Percentiles rank a stretch among this genome's conserved stretches.
These are phyloP conservation scores for Sporopachydermia cereana DNA, from an alignment of 1,139 yeast species.

Conservation along the genomic window DNA sequence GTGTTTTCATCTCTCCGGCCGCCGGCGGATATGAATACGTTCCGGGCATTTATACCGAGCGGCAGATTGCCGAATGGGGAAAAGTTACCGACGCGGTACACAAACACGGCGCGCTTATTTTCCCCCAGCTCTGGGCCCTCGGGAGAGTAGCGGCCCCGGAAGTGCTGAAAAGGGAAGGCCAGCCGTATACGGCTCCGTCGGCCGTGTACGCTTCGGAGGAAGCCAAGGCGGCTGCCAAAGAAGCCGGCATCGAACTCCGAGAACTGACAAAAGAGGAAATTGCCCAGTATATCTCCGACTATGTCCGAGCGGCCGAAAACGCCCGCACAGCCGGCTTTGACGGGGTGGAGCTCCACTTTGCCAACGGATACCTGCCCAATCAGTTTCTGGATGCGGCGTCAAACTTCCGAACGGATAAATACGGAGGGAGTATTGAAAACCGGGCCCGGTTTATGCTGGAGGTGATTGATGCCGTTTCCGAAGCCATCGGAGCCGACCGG, in stretches of 20 bases:
- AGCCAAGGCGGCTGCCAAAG: constrained; percentile 13
- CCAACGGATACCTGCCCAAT: constrained; percentile 58
- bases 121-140: constrained; percentile 48
- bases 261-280: constrained; percentile 36
- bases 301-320: constrained; percentile 33
- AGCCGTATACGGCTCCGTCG: constrained; percentile 12
- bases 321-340: constrained; percentile 57
- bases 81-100: constrained; percentile 40
- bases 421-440: constrained; percentile 60
- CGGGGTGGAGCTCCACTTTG: constrained; percentile 55
- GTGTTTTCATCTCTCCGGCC: constrained; percentile 26
- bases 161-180: constrained; percentile 27
- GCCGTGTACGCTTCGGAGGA: constrained; percentile 13
- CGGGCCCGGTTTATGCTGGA: constrained; percentile 48
- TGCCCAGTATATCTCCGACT: constrained; percentile 26
- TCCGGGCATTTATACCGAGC: constrained; percentile 43
- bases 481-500: constrained; percentile 40
- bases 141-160: constrained; percentile 44
- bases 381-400: constrained; percentile 39
- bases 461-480: constrained; percentile 39
- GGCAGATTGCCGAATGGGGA: constrained; percentile 40
- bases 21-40: constrained; percentile 34
- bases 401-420: constrained; percentile 53
- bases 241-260: constrained; percentile 13
- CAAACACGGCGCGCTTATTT: constrained; percentile 37